Evolutionary conservation across 2,329 filamentous ascomycete genomes (phyloP).

Genomic region (Penicillium corylophilum): DNA sequence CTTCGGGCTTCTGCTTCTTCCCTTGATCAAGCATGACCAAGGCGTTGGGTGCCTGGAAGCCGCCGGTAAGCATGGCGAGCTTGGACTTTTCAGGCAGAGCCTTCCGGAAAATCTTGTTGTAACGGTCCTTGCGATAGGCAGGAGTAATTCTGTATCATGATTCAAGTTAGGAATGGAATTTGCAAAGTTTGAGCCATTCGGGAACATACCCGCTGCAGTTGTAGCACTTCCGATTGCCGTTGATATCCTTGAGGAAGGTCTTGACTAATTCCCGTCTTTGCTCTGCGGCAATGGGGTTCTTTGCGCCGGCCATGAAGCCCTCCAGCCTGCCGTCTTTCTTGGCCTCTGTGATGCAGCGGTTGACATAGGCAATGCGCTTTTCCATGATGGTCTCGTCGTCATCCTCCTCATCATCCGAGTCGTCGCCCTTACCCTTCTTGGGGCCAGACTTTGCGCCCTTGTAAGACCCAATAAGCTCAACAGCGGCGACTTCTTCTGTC

Average conservation of each 20-base stretch:
- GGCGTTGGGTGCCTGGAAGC: slow-evolving; percentile 69
- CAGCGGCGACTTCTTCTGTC: slow-evolving; percentile 63
- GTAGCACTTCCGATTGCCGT: slow-evolving; percentile 67
- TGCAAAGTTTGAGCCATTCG: background rate
- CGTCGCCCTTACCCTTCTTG: slow-evolving; percentile 53
- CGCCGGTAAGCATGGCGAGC: slow-evolving; percentile 69
- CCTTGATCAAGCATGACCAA: slow-evolving; percentile 59
- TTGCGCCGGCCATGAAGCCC: slow-evolving; percentile 53
- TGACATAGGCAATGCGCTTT: slow-evolving; percentile 67
- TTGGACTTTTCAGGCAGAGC: slow-evolving; percentile 71
- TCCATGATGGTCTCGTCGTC: slow-evolving; percentile 52
- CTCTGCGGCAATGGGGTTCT: slow-evolving; percentile 81
- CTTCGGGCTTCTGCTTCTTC: slow-evolving; percentile 39
- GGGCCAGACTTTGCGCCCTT: slow-evolving; percentile 47
- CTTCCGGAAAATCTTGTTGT: slow-evolving; percentile 91
- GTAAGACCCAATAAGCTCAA: slow-evolving; percentile 52
- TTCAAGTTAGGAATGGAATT: background rate
- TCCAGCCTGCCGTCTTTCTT: slow-evolving; percentile 47
- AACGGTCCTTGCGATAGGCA: slow-evolving; percentile 82
- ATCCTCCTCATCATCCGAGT: slow-evolving; percentile 66
- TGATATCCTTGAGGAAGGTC: slow-evolving; percentile 75
- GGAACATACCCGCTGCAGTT: slow-evolving; percentile 56
- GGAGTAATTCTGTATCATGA: slow-evolving; percentile 66
- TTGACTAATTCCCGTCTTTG: slow-evolving; percentile 74
- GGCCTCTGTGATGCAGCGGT: slow-evolving; percentile 64